Base-by-base conservation (phyloP, 257 asterid species). In the Petunia secreta region DNA sequence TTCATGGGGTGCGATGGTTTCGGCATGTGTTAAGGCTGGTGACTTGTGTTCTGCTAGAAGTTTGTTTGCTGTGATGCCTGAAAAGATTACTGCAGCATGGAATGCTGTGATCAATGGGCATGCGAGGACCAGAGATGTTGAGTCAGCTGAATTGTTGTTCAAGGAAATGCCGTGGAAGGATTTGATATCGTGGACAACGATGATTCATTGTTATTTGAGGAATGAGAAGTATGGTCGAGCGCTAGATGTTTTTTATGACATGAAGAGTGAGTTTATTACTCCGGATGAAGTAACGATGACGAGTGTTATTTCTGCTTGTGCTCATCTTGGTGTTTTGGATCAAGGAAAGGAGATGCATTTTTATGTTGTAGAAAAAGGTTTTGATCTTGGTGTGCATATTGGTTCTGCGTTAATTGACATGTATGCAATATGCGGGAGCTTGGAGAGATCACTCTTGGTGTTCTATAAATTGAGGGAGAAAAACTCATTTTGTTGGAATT, bases 121-220 rank as follows among this genome's bases (percentile, higher is more conserved):
- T 84, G 93, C 86, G 8, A 88, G 84, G 82, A 85, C 87, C 44
- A 96, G 98, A 73, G 89, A 92, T 77, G 87, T 94, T 73, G 88
- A 84, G 58, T 86, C 91, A 36, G 97, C 98, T 15, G 92, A 89
- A 85, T 69, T 75, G 78, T 76, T 91, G 85, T 94, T 94, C 65
- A 9, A 36, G 58, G 16, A 62, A 64, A 92, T 91, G 92, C 84
- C 83, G 3, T 14, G 81, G 73, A 88, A 84, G 86, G 97, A 95
- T 79, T 85, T 93, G 82, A 90, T 95, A 76, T 87, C 98, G 4
- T 92, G 99, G 99, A 93, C 98, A n/a, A 91, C 97, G 46, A 92
- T 93, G 99, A 90, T 95, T 52, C 86, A 86, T 69, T 92, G 95
- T 77, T 92, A 91, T 86, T 82, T 85, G 53, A 92, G 87, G 48